These are phyloP conservation scores for Arctium minus DNA, from an alignment of 129 eudicot genomes.

Conservation along the genomic window DNA sequence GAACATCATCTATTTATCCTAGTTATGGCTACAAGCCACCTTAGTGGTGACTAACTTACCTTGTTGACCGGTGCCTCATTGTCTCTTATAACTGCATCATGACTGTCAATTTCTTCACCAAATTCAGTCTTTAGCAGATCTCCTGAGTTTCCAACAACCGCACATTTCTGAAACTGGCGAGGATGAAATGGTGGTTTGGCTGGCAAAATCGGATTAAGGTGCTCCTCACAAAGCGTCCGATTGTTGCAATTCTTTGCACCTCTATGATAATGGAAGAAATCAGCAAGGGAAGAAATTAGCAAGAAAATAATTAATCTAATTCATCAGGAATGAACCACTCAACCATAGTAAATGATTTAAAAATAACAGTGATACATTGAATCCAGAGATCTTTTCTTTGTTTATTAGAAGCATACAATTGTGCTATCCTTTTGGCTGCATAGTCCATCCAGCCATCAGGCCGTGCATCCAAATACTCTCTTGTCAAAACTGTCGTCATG, in stretches of 20 bases:
- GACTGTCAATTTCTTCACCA: constrained; percentile 95
- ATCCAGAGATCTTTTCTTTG: neutral
- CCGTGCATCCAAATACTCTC: constrained; percentile 94
- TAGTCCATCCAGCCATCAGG: constrained; percentile 99
- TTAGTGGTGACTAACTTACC: constrained; percentile 32
- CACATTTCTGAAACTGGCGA: constrained; percentile 87
- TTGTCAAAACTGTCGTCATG: constrained; percentile 92
- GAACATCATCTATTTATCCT: neutral
- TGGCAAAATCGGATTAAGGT: constrained; percentile 80
- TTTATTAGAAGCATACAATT: constrained; percentile 51
- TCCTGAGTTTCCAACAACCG: constrained; percentile 98
- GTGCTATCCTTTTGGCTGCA: constrained; percentile 97
- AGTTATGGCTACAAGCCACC: neutral
- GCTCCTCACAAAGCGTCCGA: constrained; percentile 83
- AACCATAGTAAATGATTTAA: neutral
- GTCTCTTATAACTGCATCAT: constrained; percentile 94
- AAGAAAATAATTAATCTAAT: neutral
- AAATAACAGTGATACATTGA: neutral
- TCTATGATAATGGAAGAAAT: constrained; percentile 35
- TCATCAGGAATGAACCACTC: neutral
- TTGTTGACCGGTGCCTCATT: constrained; percentile 97
- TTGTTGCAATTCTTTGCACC: constrained; percentile 90
- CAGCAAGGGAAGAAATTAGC: constrained; percentile 7
- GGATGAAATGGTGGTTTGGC: constrained; percentile 95
- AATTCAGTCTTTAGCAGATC: constrained; percentile 91